These are phyloP conservation scores for Flammula alnicola DNA, from an alignment of 1,284 basidiomycete genomes.

Conservation along the genomic window DNA sequence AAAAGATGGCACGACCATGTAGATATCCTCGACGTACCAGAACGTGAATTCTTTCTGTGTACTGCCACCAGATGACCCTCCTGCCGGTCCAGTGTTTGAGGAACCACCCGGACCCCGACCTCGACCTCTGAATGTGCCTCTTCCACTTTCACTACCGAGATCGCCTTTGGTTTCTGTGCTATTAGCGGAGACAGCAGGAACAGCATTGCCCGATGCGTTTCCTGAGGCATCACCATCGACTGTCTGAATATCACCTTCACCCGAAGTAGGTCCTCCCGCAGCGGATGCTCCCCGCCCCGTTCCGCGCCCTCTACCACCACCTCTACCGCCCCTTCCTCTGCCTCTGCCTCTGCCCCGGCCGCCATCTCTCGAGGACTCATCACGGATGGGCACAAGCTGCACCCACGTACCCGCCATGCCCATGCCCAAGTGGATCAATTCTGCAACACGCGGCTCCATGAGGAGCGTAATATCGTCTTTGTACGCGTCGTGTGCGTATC, in stretches of 20 bases:
- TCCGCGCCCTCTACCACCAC: constrained; percentile 15
- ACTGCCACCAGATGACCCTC: no score
- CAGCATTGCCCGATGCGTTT: background rate
- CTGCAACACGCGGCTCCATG: constrained; percentile 49
- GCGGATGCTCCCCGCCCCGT: constrained; percentile 22
- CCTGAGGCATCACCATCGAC: background rate
- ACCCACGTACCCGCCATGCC: constrained; percentile 65
- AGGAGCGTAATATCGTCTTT: constrained; percentile 60
- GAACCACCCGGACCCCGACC: constrained; percentile 14
- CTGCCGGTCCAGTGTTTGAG: background rate
- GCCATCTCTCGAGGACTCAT: constrained; percentile 3
- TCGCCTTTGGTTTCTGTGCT: no score
- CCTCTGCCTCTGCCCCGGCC: constrained; percentile 17
- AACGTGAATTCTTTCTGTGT: constrained; percentile 37
- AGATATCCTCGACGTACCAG: constrained; percentile 53
- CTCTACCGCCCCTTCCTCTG: constrained; percentile 20
- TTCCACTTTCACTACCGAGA: background rate
- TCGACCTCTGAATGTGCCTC: constrained; percentile 12
- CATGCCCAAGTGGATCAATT: constrained; percentile 53
- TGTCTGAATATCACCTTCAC: no score
- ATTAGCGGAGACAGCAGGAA: no score
- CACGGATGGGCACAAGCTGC: constrained; percentile 46
- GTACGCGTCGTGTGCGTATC: constrained; percentile 48
- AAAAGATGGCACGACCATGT: constrained; percentile 44
- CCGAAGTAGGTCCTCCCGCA: no score